phyloP scores from a whole-genome alignment of 805 yeast genomes.

The Metschnikowia anglica region DNA sequence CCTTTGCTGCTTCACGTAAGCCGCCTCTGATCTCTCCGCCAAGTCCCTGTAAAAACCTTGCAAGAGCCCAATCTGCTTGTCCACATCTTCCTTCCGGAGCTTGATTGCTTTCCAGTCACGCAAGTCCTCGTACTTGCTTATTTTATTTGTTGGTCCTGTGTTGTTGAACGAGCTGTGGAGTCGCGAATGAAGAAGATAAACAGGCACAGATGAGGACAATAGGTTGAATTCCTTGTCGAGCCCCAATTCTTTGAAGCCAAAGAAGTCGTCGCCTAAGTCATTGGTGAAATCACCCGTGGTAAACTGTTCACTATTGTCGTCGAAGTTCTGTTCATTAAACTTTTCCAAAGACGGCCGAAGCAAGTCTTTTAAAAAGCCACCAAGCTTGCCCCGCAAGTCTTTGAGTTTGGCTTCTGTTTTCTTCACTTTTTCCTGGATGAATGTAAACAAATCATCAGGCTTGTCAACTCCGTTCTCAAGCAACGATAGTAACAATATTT shows the following conservation, averaged over 20 bases:
- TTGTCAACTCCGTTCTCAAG: constrained; percentile 84
- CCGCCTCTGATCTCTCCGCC: constrained; percentile 45
- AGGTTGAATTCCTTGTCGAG: constrained; percentile 88
- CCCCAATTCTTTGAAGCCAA: constrained; percentile 94
- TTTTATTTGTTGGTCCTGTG: constrained; percentile 45
- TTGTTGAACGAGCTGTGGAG: constrained; percentile 56
- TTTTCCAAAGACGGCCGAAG: constrained; percentile 79
- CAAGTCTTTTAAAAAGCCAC: constrained; percentile 71
- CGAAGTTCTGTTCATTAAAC: constrained; percentile 73
- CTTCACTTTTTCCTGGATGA: constrained; percentile 67
- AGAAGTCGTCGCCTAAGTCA: constrained; percentile 95
- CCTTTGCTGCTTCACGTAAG: constrained; percentile 39
- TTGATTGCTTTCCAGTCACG: constrained; percentile 53
- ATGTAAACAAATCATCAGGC: constrained; percentile 72
- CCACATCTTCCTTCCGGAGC: constrained; percentile 51
- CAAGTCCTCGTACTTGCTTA: constrained; percentile 63
- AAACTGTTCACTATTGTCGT: constrained; percentile 90
- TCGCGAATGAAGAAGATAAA: constrained; percentile 80
- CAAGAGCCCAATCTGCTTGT: constrained; percentile 55
- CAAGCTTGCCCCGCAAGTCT: constrained; percentile 66
- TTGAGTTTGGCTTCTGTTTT: constrained; percentile 67
- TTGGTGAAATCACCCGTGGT: constrained; percentile 91
- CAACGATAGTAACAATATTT: constrained; percentile 59
- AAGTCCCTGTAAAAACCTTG: constrained; percentile 49
- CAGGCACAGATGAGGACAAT: constrained; percentile 80